Evolutionary conservation across 306 rosid genomes (phyloP), one percentile per base, ranked within the genome.

Genomic region (Ziziphus jujuba): DNA sequence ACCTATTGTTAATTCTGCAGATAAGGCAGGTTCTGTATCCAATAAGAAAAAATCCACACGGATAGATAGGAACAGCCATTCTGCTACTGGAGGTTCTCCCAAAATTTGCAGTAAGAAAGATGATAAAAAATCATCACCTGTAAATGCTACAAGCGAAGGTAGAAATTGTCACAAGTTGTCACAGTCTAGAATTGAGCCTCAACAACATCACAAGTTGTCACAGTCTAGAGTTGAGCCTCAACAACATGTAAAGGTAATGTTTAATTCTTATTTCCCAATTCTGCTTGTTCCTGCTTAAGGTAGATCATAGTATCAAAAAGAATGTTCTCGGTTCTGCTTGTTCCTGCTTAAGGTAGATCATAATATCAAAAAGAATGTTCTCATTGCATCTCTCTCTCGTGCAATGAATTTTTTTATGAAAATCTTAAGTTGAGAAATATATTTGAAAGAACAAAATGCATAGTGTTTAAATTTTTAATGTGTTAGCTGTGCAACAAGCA

Each of bases 1-100:
- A 45, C 24, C 20, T 5, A n/a, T 35, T 44, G 73, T 58, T 61
- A 56, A 66, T 54, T n/a, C n/a, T n/a, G n/a, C n/a, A n/a, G 69
- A 67, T 24, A 84, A 70, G 22, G 76, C 65, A 76, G 95, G 16
- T 50, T 35, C 58, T 56, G 91, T 74, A 71, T 15, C 74, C 44
- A 38, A 10, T 17, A 72, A 52, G 43, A 69, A 54, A 36, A 74
- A 65, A 59, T 45, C 66, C 35, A 13, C 22, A 10, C 33, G 21
- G 33, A 24, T 50, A 34, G 66, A 58, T 35, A 76, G 64, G 51
- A 72, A 59, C 34, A 31, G 56, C 72, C 72, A 38, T 45, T 52
- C 56, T 22, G 14, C 77, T 6, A 15, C 75, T 35, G 77, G n/a
- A n/a, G n/a, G n/a, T n/a, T n/a, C n/a, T n/a, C n/a, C n/a, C n/a